Conservation (phyloP, 1,284 basidiomycete species). For the Schizophyllum commune region DNA sequence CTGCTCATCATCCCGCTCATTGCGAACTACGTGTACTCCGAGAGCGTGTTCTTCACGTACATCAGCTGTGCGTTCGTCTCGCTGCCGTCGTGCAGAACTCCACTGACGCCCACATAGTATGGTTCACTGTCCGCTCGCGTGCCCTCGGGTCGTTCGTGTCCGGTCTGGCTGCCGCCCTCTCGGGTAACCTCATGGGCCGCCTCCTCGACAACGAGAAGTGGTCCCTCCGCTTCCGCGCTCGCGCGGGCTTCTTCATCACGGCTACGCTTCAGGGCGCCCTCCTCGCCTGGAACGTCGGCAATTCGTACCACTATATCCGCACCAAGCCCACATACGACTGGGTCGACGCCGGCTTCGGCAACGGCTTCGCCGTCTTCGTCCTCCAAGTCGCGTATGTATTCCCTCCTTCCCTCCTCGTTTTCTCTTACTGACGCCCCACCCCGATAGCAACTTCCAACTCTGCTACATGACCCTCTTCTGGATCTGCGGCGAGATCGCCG, state of each 20-base stretch:
- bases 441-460: slow-evolving; percentile 1
- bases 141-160: slow-evolving; percentile 13
- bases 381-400: slow-evolving; percentile 4
- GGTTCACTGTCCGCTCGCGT: slow-evolving; percentile 12
- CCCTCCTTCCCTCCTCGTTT: slow-evolving; percentile 2
- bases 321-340: slow-evolving; percentile 10
- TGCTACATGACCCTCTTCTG: slow-evolving; percentile 6
- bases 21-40: slow-evolving; percentile 6
- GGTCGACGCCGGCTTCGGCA: slow-evolving; percentile 9
- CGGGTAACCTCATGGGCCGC: slow-evolving; percentile 10
- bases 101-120: not conserved
- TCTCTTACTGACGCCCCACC: not conserved
- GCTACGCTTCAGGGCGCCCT: slow-evolving; percentile 7
- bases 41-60: slow-evolving; percentile 12
- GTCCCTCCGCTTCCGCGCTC: slow-evolving; percentile 4
- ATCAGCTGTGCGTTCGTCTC: slow-evolving; percentile 1
- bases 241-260: slow-evolving; percentile 8
- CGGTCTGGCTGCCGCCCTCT: slow-evolving; percentile 7
- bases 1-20: slow-evolving; percentile 10
- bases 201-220: slow-evolving; percentile 7
- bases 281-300: slow-evolving; percentile 2
- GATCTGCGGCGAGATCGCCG: slow-evolving; percentile 5
- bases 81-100: not conserved
- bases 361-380: slow-evolving; percentile 8
- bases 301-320: slow-evolving; percentile 4